Conservation (phyloP, 495 filamentous ascomycete species). For the Astrothelium subdiscretum region DNA sequence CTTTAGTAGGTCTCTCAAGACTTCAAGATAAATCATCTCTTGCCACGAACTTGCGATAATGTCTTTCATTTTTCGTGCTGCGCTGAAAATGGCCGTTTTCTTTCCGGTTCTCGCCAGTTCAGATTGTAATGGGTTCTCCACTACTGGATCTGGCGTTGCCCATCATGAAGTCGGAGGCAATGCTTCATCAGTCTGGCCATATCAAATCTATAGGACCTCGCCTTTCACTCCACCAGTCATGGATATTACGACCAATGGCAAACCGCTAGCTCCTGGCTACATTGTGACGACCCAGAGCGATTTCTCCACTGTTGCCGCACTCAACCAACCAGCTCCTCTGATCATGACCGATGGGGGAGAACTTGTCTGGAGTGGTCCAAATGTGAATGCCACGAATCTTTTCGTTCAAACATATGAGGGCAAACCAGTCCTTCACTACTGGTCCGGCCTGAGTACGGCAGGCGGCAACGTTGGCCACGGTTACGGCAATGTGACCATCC, state of each 20-base stretch:
- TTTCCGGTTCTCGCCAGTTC: not conserved
- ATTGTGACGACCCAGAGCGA: slow-evolving; percentile 9
- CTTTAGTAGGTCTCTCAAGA: too few relatives aligned
- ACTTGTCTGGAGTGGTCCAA: slow-evolving; percentile 8
- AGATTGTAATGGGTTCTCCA: not conserved
- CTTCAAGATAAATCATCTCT: too few relatives aligned
- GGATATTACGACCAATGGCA: slow-evolving; percentile 9
- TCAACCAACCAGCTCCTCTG: slow-evolving; percentile 1
- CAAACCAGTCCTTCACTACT: slow-evolving; percentile 8
- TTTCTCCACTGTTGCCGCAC: not conserved
- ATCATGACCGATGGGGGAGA: slow-evolving; percentile 7
- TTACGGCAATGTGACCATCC: slow-evolving; percentile 11
- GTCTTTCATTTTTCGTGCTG: not conserved
- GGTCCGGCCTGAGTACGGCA: slow-evolving; percentile 5
- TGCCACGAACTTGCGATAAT: not conserved
- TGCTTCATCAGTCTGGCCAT: slow-evolving; percentile 4
- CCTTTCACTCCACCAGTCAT: slow-evolving; percentile 9
- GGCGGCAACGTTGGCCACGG: slow-evolving; percentile 13
- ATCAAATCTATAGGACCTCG: slow-evolving; percentile 10
- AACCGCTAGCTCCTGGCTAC: slow-evolving; percentile 7
- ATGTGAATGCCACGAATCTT: not conserved
- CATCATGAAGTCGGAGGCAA: not conserved
- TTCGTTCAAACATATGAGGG: slow-evolving; percentile 3
- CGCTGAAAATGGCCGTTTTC: not conserved
- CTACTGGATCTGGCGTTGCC: not conserved